These are phyloP conservation scores for Penicillium silybi DNA, from an alignment of 495 filamentous ascomycete genomes.

Conservation along the genomic window DNA sequence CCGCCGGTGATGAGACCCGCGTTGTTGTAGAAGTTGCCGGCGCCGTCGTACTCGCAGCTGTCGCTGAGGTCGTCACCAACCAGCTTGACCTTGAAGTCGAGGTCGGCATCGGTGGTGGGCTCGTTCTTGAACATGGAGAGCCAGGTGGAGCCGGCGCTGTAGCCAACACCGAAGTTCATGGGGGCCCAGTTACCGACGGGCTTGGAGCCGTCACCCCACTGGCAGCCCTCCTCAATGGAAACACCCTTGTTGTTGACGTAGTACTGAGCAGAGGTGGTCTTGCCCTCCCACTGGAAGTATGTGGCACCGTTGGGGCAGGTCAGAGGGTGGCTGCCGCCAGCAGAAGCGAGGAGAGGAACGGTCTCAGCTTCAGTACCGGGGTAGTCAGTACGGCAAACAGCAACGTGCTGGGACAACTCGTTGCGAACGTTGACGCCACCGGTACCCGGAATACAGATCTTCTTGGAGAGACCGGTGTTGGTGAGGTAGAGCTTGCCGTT, in stretches of 20 bases:
- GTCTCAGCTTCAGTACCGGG: slow-evolving; percentile 84
- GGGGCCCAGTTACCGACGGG: slow-evolving; percentile 85
- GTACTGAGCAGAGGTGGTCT: slow-evolving; percentile 85
- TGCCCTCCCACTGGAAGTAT: slow-evolving; percentile 76
- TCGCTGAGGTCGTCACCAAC: slow-evolving; percentile 59
- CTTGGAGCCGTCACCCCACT: slow-evolving; percentile 64
- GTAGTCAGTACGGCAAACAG: slow-evolving; percentile 94
- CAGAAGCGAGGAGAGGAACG: slow-evolving; percentile 60
- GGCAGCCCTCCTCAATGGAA: slow-evolving; percentile 65
- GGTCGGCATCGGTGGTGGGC: slow-evolving; percentile 54
- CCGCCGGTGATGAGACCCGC: slow-evolving; percentile 37
- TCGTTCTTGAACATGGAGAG: slow-evolving; percentile 77
- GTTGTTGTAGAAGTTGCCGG: slow-evolving; percentile 51
- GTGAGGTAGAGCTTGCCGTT: slow-evolving; percentile 75
- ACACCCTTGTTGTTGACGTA: slow-evolving; percentile 85
- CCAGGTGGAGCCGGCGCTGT: slow-evolving; percentile 63
- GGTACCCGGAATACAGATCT: slow-evolving; percentile 72
- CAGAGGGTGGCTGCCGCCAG: slow-evolving; percentile 56
- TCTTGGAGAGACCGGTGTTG: slow-evolving; percentile 56
- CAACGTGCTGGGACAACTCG: slow-evolving; percentile 56
- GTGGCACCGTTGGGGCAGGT: slow-evolving; percentile 65
- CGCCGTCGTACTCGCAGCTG: slow-evolving; percentile 62
- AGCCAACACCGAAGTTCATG: slow-evolving; percentile 79
- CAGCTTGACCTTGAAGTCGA: slow-evolving; percentile 74
- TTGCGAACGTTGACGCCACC: slow-evolving; percentile 71